These are phyloP conservation scores for Berberis thunbergii DNA, from an alignment of 164 flowering plant species.

Conservation along the genomic window DNA sequence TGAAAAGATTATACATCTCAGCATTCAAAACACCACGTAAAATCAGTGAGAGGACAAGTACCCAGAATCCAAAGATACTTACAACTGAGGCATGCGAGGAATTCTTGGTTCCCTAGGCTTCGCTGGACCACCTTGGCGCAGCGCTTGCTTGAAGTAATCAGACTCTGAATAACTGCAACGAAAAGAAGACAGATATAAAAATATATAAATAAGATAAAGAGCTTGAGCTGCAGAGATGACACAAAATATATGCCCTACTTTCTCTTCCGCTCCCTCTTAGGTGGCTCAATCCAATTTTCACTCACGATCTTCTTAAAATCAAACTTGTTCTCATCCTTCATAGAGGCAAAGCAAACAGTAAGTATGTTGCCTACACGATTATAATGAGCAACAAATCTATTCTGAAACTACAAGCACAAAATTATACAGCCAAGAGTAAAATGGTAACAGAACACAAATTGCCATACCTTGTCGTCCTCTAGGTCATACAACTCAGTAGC, in stretches of 20 bases:
- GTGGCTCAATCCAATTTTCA: constrained; percentile 96
- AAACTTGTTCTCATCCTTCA: constrained; percentile 81
- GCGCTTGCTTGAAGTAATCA: constrained; percentile 96
- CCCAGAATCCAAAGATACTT: constrained; percentile 18
- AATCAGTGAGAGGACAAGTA: constrained; percentile 4
- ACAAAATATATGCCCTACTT: constrained; percentile 40
- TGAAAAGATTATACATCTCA: constrained; percentile 15
- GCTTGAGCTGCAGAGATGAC: background rate
- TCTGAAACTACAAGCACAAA: background rate
- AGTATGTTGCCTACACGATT: background rate
- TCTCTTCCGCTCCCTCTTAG: constrained; percentile 92
- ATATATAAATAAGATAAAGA: background rate
- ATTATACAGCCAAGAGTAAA: background rate
- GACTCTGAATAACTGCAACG: constrained; percentile 70
- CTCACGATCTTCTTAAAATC: constrained; percentile 95
- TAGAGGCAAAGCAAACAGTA: background rate
- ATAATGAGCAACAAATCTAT: background rate
- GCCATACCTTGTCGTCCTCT: constrained; percentile 83
- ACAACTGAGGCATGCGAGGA: constrained; percentile 99
- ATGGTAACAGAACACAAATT: background rate
- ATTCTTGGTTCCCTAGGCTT: constrained; percentile 93
- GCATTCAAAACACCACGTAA: background rate
- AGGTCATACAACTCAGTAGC: constrained; percentile 95
- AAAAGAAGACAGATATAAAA: background rate
- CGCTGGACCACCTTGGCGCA: constrained; percentile 94